Evolutionary conservation across 2,329 filamentous ascomycete species (phyloP), one percentile per base, ranked within the genome.

Genomic region (Aspergillus awamori): DNA sequence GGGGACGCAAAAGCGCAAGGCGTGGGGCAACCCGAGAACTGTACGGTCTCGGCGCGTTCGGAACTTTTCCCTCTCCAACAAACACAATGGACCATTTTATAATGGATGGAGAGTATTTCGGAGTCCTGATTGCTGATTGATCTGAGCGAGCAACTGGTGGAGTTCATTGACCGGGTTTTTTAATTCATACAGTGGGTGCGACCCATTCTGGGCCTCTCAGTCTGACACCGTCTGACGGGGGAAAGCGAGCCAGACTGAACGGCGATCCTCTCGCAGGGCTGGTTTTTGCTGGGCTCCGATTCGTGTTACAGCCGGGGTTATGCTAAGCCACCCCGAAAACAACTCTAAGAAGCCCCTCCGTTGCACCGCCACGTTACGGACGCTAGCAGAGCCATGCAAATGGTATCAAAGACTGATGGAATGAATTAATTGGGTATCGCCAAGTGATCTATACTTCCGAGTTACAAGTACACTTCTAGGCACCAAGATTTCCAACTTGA

Each of bases 401-500:
- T 49, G 26, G 47, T 11, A 24, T 48, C 45, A 24, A 15, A 8
- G 33, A 15, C 33, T 36, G 13, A 26, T 15, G 28, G 17, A 36
- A 41, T 53, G 38, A 24, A 33, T 26, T 30, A 28, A 58, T 56
- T 58, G 61, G 62, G 62, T 54, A 48, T 55, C 38, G 54, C 39
- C 38, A 43, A 45, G n/a, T 58, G 8, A 20, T 56, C 59, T 51
- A 41, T 52, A 30, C 57, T 60, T 38, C 59, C 43, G 15, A 51
- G 36, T 39, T 57, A 55, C 54, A 60, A 51, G 26, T 11, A 43
- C 48, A 43, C 52, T 41, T 47, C 61, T 63, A 67, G 64, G 61
- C 63, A 68, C 57, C 65, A 63, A 63, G 49, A 64, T 67, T 69
- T 63, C 58, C 58, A 30, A 41, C 22, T 17, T 24, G 30, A 26